Conservation (phyloP, 768 basidiomycete genomes). For the Phlegmacium glaucopus region DNA sequence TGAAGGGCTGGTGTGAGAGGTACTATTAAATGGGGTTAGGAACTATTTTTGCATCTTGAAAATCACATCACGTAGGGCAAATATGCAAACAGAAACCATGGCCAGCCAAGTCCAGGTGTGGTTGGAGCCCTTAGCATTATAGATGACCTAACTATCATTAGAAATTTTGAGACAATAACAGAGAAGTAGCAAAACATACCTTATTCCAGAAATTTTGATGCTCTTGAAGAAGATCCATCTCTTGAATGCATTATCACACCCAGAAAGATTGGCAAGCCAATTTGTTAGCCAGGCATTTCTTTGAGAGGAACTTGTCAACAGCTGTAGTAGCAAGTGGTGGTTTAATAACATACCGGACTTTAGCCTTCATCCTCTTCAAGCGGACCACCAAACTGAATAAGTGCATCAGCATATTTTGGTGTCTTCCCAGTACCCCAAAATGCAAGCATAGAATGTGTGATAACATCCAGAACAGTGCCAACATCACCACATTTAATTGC, state of each 20-base stretch:
- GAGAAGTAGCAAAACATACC: slow-evolving; percentile 3
- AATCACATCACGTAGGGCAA: slow-evolving; percentile 15
- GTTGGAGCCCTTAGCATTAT: slow-evolving; percentile 15
- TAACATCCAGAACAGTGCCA: slow-evolving; percentile 10
- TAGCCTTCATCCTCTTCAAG: slow-evolving; percentile 10
- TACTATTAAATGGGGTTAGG: slow-evolving; percentile 12
- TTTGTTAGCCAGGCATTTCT: not conserved
- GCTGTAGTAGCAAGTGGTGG: not conserved
- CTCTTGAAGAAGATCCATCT: not conserved
- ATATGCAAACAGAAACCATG: slow-evolving; percentile 14
- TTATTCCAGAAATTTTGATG: slow-evolving; percentile 22
- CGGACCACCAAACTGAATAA: slow-evolving; percentile 8
- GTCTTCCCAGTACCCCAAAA: slow-evolving; percentile 15
- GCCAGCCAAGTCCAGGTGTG: slow-evolving; percentile 14
- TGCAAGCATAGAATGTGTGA: not conserved
- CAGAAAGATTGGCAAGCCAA: not conserved
- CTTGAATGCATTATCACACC: not conserved
- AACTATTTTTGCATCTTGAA: slow-evolving; percentile 10
- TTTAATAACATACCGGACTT: slow-evolving; percentile 7
- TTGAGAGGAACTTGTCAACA: not conserved
- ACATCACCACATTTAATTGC: slow-evolving; percentile 16
- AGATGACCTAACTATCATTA: slow-evolving; percentile 8
- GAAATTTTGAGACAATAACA: not conserved
- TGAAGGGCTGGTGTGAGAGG: slow-evolving; percentile 10
- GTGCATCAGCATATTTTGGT: slow-evolving; percentile 16